Evolutionary conservation across 2,329 filamentous ascomycete genomes (phyloP).

Genomic region (Fusarium cicatricum): DNA sequence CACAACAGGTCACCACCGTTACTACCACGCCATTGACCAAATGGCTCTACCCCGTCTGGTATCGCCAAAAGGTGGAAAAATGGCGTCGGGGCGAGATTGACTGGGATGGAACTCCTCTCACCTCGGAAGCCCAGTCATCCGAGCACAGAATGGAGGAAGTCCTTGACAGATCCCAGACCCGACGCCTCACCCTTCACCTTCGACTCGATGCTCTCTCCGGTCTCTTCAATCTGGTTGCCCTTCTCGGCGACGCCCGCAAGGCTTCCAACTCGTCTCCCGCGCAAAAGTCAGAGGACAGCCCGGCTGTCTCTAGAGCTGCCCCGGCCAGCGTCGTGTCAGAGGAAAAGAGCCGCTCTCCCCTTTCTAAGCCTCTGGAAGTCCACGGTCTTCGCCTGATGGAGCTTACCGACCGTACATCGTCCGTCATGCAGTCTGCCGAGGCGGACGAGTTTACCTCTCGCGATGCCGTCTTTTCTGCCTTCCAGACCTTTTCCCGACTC

Average conservation of each 20-base stretch:
- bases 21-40: constrained; percentile 80
- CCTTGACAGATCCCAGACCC: constrained; percentile 39
- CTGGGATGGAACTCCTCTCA: constrained; percentile 66
- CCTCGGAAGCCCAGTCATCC: constrained; percentile 36
- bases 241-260: constrained; percentile 38
- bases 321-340: not conserved
- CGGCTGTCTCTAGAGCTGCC: constrained; percentile 1
- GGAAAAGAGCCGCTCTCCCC: not conserved
- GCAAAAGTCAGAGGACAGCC: constrained; percentile 6
- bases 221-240: constrained; percentile 42
- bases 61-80: constrained; percentile 60
- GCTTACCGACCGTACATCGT: constrained; percentile 90
- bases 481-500: constrained; percentile 86
- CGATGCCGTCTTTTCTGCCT: constrained; percentile 91
- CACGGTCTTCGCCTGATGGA: constrained; percentile 88
- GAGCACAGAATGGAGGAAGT: constrained; percentile 41
- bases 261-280: not conserved
- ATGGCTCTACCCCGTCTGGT: constrained; percentile 74
- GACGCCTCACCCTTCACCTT: constrained; percentile 40
- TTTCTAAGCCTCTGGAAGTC: constrained; percentile 35
- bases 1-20: constrained; percentile 74
- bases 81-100: constrained; percentile 87
- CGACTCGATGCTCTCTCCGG: constrained; percentile 43
- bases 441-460: constrained; percentile 74
- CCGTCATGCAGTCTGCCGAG: constrained; percentile 93